phyloP scores from a whole-genome alignment of 2,329 filamentous ascomycete species.

The Penicillium sp. region DNA sequence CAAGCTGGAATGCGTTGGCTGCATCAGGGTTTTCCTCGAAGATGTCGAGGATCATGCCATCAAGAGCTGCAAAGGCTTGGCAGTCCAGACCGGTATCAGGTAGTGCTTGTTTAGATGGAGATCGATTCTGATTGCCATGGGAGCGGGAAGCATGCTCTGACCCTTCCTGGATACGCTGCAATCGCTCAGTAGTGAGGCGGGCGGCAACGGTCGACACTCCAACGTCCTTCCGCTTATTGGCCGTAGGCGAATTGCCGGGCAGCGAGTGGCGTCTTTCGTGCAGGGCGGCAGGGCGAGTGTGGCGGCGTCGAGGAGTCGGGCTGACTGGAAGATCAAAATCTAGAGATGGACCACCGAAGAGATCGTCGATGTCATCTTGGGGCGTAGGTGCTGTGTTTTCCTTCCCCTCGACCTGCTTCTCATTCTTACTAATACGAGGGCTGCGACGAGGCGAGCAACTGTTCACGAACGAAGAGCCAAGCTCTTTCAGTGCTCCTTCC shows the following conservation, averaged over 20 bases:
- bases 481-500: slow-evolving; percentile 38
- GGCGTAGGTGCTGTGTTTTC: slow-evolving; percentile 55
- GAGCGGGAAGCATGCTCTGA: slow-evolving; percentile 23
- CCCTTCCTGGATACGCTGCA: slow-evolving; percentile 36
- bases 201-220: slow-evolving; percentile 28
- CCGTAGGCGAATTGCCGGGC: slow-evolving; percentile 39
- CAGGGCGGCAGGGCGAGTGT: slow-evolving; percentile 47
- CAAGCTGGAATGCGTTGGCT: slow-evolving; percentile 33
- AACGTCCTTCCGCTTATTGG: slow-evolving; percentile 26
- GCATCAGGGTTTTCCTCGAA: slow-evolving; percentile 37
- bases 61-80: slow-evolving; percentile 32
- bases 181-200: slow-evolving; percentile 34
- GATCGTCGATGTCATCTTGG: slow-evolving; percentile 58
- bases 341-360: slow-evolving; percentile 64
- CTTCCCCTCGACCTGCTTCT: slow-evolving; percentile 53
- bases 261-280: slow-evolving; percentile 40
- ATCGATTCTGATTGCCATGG: slow-evolving; percentile 25
- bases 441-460: slow-evolving; percentile 50
- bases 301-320: slow-evolving; percentile 54
- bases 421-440: slow-evolving; percentile 39
- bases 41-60: slow-evolving; percentile 42
- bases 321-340: slow-evolving; percentile 59
- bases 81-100: slow-evolving; percentile 27
- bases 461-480: slow-evolving; percentile 42
- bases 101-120: slow-evolving; percentile 29